A percentile compares a stretch with the other conserved stretches of the same genome.
Evolutionary conservation across 805 yeast species (phyloP).

Genomic region (Naumovozyma baii): DNA sequence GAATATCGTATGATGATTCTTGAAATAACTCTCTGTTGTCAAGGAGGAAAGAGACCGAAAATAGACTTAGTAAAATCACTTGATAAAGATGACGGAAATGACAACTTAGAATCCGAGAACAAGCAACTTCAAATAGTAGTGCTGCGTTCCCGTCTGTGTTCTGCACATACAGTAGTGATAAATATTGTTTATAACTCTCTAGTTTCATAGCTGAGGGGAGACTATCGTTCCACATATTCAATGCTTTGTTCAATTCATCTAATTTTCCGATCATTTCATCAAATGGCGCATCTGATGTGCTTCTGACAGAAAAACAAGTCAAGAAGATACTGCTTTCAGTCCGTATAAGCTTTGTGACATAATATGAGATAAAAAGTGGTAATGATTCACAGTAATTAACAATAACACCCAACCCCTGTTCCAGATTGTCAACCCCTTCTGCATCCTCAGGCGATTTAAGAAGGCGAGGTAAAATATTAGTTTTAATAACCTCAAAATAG

Average conservation of each 20-base stretch:
- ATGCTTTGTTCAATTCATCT: conserved; percentile 9
- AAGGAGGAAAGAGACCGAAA: conserved; percentile 15
- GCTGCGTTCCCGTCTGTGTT: conserved; percentile 12
- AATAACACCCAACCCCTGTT: conserved; percentile 12
- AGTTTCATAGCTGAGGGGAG: conserved; percentile 18
- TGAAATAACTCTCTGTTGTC: conserved; percentile 15
- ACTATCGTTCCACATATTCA: conserved; percentile 17
- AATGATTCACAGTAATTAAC: conserved; percentile 14
- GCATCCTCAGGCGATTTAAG: conserved; percentile 7
- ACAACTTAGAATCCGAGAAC: conserved; percentile 15
- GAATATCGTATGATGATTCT: conserved; percentile 11
- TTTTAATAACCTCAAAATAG: conserved; percentile 14
- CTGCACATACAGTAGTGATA: conserved; percentile 15
- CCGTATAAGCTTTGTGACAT: conserved; percentile 8
- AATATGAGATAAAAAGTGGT: conserved; percentile 19
- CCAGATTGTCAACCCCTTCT: conserved; percentile 7
- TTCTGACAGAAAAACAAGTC: conserved; percentile 16
- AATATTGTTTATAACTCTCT: conserved; percentile 15
- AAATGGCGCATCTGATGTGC: conserved; percentile 12
- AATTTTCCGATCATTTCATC: conserved; percentile 17
- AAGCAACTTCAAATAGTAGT: conserved; percentile 13
- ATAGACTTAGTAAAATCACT: conserved; percentile 12
- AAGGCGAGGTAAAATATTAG: conserved; percentile 5
- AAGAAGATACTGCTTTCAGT: conserved; percentile 13
- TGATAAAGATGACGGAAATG: conserved; percentile 18